These are phyloP conservation scores for Globisporangium lucens DNA, from an alignment of 352 stramenopile genomes.

Conservation along the genomic window DNA sequence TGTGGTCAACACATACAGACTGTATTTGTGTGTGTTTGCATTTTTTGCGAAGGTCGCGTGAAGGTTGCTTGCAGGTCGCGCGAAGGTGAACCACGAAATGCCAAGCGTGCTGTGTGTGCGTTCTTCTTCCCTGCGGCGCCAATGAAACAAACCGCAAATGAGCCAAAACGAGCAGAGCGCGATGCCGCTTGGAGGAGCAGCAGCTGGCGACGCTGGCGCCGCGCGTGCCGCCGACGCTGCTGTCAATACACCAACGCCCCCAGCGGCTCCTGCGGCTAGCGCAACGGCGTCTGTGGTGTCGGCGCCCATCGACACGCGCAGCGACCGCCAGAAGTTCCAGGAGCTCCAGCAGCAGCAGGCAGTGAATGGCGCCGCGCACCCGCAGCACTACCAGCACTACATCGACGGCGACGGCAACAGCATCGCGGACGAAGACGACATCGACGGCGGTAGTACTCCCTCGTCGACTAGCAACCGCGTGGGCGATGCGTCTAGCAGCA, in stretches of 20 bases:
- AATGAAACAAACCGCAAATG: constrained; percentile 8
- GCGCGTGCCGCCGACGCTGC: background rate
- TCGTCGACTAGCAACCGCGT: constrained; percentile 12
- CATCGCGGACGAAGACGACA: background rate
- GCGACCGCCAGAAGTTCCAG: constrained; percentile 37
- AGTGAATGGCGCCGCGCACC: background rate
- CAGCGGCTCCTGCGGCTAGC: background rate
- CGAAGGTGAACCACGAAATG: background rate
- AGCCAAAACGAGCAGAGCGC: constrained; percentile 2
- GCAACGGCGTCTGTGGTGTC: constrained; percentile 1
- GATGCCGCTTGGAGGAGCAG: background rate
- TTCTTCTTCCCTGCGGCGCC: background rate
- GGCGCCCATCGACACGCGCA: constrained; percentile 7
- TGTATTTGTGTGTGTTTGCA: background rate
- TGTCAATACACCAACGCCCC: background rate
- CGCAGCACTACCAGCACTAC: constrained; percentile 14
- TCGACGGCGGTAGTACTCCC: background rate
- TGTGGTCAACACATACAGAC: background rate
- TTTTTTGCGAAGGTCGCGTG: background rate
- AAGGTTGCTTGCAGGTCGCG: background rate
- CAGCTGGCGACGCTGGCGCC: background rate
- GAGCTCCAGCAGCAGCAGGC: constrained; percentile 20
- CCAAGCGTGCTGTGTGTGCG: background rate
- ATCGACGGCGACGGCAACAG: constrained; percentile 16
- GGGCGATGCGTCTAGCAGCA: constrained; percentile 12